Percentiles rank a stretch among this genome's conserved stretches.
Evolutionary conservation across 2,329 filamentous ascomycete species (phyloP).

Genomic region (Neofusicoccum parvum): DNA sequence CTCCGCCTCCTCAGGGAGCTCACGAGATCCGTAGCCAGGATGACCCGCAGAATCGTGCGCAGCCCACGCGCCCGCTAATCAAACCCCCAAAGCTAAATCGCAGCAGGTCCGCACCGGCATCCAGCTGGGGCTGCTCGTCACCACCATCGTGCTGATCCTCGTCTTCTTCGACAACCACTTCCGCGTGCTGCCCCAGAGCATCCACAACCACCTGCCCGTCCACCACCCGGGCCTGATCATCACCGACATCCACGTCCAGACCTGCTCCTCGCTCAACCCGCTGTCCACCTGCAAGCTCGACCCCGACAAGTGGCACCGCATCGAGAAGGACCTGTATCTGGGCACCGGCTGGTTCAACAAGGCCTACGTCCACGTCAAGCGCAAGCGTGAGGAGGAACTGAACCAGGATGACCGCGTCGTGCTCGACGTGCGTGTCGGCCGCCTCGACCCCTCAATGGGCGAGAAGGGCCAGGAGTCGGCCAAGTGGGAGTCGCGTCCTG

Average conservation of each 20-base stretch:
- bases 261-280: constrained; percentile 72
- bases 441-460: constrained; percentile 66
- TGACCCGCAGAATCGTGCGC: constrained; percentile 45
- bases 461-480: constrained; percentile 60
- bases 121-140: constrained; percentile 70
- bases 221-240: constrained; percentile 84
- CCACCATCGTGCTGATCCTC: constrained; percentile 67
- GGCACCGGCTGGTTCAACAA: constrained; percentile 71
- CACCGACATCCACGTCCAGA: constrained; percentile 79
- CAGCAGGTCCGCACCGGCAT: constrained; percentile 62
- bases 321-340: constrained; percentile 89
- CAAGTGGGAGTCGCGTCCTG: constrained; percentile 75
- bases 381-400: constrained; percentile 85
- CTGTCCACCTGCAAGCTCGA: constrained; percentile 79
- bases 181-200: constrained; percentile 78
- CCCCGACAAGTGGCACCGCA: constrained; percentile 71
- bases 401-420: constrained; percentile 74
- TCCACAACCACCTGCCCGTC: constrained; percentile 80
- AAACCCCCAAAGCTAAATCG: constrained; percentile 11
- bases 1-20: constrained; percentile 14
- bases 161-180: constrained; percentile 88
- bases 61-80: constrained; percentile 9
- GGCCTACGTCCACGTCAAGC: constrained; percentile 79
- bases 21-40: constrained; percentile 26
- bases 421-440: constrained; percentile 74